Base-by-base conservation (phyloP, 2,329 filamentous ascomycete species). In the Exophiala phaeomuriformis region DNA sequence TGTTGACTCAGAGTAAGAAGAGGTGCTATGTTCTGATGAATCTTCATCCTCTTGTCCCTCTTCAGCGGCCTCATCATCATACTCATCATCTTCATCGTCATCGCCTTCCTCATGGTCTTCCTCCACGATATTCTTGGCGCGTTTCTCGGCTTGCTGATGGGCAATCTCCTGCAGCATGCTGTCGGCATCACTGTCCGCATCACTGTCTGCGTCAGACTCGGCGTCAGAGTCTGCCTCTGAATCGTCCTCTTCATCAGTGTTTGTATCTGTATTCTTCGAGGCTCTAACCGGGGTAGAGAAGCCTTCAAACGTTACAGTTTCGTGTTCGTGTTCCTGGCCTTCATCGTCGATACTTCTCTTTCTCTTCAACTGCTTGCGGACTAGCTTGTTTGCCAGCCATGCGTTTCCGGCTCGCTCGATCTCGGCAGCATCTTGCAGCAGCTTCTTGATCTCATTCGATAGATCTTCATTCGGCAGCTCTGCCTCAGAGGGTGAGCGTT, bases 101-200 rank as follows among this genome's bases (percentile, higher is more conserved):
- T 59, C 52, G 29, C 61, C 47, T 5, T 64, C 59, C 6, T 66
- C 39, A 7, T 41, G 12, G 27, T 49, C 59, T 4, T 66, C 66
- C n/a, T 30, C 32, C 5, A 36, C 28, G 6, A 54, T 30, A 40
- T 58, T 55, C 27, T 36, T 31, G 8, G 32, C 33, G 12, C 35
- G 30, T 51, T 72, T 71, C 39, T 77, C 74, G 4, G 72, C 66
- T 37, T 68, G 66, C 1, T 77, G 61, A 29, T 71, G 69, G 43
- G 72, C 66, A n/a, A 77, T 65, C 51, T 78, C 75, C 29, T 75
- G 68, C 8, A 65, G 64, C 2, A 75, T 56, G 50, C 75, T 70
- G 19, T 69, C 70, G 10, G 63, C 65, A 5, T 69, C 66, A 35
- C 60, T 48, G 3, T 69, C 70, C 28, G 63, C 65, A 29, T 53